Base-by-base conservation (phyloP, 495 filamentous ascomycete species). In the Jackrogersella minutella region DNA sequence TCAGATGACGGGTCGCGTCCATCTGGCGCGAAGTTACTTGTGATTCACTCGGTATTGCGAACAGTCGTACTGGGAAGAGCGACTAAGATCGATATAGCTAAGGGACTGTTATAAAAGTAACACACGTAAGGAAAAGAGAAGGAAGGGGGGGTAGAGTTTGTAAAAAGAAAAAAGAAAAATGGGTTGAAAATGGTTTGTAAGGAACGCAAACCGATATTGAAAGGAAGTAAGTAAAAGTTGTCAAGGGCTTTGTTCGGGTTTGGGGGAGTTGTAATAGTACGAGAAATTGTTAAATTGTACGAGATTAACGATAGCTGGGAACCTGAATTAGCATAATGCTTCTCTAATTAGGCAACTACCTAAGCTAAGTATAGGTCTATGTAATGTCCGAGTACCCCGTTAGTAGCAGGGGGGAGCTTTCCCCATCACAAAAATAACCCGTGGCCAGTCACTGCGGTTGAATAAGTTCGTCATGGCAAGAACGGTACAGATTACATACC, bases 1-100 rank as follows among this genome's bases (percentile, higher is more conserved):
- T 77, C 44, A 72, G 75, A 74, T 71, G 54, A 68, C 54, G 68
- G 66, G 60, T 68, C 66, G 65, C 66, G 62, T 73, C 72, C 73
- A 74, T 73, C 68, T 72, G 69, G 72, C 73, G 66, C 71, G 43
- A 64, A 47, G 63, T 54, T 68, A 53, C 30, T 44, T 17, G 41
- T 51, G 55, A 60, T 62, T 62, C 40, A 56, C 58, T 59, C 61
- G 56, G 21, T 24, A 28, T 58, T 21, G 44, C 53, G 50, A 47
- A 44, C 16, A 59, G 57, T 41, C 28, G 43, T 58, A 55, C 21
- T 46, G 14, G 43, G 36, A 44, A 21, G 36, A 44, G 21, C 46
- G 28, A 53, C 21, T 52, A 24, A 22, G 51, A 2, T 57, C 30
- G 40, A 34, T 73, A 50, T 41, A 39, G n/a, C 17, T 36, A 41